Evolutionary conservation across 257 asterid species (phyloP), one percentile per base, ranked within the genome.

Genomic region (Ehretia macrophylla): DNA sequence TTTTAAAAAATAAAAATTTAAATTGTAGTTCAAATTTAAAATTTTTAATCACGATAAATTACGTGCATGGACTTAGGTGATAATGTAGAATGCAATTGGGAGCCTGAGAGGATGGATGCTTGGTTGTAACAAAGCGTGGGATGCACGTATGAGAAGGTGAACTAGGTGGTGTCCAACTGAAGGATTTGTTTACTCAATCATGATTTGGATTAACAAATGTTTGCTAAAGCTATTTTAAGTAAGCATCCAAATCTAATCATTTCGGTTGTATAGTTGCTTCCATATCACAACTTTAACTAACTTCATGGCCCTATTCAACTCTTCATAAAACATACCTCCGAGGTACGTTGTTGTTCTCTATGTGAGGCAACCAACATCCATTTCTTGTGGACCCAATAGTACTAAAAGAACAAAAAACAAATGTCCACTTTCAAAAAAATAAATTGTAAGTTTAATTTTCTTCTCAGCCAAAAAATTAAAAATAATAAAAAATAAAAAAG

Each of bases 271-370:
- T 35, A 42, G 72, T 72, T 72, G 74, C 78, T 72, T 72, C 67
- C 56, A 18, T 63, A 56, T 45, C 61, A 67, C 74, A 52, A 37
- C 70, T 72, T 52, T 72, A 67, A 67, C 74, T 52, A 72, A 72
- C 70, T 58, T 1, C 42, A 17, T 63, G 72, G 45, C 76, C 76
- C 62, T 47, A 20, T 18, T 11, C n/a, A 1, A 0, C 45, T 42
- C 17, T 11, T 32, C 21, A 21, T 11, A 54, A 52, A n/a, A 14
- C 16, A 3, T 32, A 27, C 56, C 40, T 17, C 13, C 67, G 16
- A 20, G 3, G 14, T 42, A 42, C 23, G 20, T 59, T 59, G 54
- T 40, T 21, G n/a, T n/a, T n/a, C n/a, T n/a, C n/a, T n/a, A n/a
- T 23, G 14, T 32, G 19, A 16, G 2, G 40, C 22, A 20, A 59